Conservation (phyloP, 2,329 filamentous ascomycete species). For the Talaromyces verruculosus region DNA sequence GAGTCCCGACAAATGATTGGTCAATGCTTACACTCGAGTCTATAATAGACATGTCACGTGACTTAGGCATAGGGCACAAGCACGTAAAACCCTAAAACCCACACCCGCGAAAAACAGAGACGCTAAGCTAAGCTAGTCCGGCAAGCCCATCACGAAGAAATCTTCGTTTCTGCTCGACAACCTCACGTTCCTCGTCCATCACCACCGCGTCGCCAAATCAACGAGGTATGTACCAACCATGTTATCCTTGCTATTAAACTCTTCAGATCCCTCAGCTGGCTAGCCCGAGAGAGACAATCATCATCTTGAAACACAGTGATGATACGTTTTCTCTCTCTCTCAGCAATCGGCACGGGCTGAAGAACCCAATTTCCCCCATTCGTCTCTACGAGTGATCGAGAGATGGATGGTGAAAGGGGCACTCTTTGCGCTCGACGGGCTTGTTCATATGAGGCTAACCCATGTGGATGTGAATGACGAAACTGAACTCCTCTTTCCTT, state of each 20-base stretch:
- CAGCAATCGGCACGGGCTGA: slow-evolving; percentile 57
- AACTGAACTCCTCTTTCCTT: not conserved
- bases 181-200: slow-evolving; percentile 29
- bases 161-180: slow-evolving; percentile 20
- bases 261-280: slow-evolving; percentile 44
- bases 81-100: slow-evolving; percentile 19
- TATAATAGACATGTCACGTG: too few relatives aligned
- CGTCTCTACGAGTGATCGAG: not conserved
- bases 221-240: slow-evolving; percentile 44
- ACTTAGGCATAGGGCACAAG: slow-evolving; percentile 6
- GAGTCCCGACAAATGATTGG: too few relatives aligned
- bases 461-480: slow-evolving; percentile 23
- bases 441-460: slow-evolving; percentile 60
- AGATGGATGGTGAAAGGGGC: slow-evolving; percentile 46
- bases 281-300: slow-evolving; percentile 49
- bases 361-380: slow-evolving; percentile 57
- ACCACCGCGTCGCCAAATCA: slow-evolving; percentile 26
- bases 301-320: slow-evolving; percentile 29
- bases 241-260: slow-evolving; percentile 22
- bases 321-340: slow-evolving; percentile 45
- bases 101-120: slow-evolving; percentile 23
- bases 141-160: slow-evolving; percentile 14
- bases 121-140: slow-evolving; percentile 26
- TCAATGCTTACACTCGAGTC: too few relatives aligned
- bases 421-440: slow-evolving; percentile 67